These are phyloP conservation scores for Neonectria hederae DNA, from an alignment of 2,329 filamentous ascomycete genomes.

Conservation along the genomic window DNA sequence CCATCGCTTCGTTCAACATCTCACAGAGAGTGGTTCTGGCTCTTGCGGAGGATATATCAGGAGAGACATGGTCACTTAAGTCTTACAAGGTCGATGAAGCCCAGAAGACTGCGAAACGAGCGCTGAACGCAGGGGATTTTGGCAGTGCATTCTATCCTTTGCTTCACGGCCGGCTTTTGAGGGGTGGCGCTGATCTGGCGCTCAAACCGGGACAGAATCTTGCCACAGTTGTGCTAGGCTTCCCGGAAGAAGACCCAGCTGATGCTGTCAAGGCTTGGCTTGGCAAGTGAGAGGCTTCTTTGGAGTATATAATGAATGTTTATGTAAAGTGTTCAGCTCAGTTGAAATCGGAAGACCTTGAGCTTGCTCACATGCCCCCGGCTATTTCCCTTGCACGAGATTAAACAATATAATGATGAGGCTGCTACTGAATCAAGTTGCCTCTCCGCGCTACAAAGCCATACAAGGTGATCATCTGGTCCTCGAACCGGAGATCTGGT, in stretches of 20 bases:
- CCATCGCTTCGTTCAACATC: slow-evolving; percentile 15
- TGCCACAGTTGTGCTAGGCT: background rate
- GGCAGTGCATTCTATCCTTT: slow-evolving; percentile 10
- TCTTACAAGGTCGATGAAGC: slow-evolving; percentile 7
- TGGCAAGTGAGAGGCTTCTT: no score
- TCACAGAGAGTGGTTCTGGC: slow-evolving; percentile 9
- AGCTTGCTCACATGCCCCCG: background rate
- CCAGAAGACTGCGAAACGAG: slow-evolving; percentile 3
- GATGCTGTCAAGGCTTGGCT: slow-evolving; percentile 10
- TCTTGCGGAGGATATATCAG: background rate
- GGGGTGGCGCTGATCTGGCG: slow-evolving; percentile 7
- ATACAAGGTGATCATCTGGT: background rate
- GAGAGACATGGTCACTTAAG: slow-evolving; percentile 5
- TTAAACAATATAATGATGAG: background rate
- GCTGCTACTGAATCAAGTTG: background rate
- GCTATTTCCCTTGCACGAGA: background rate
- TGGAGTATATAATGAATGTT: no score
- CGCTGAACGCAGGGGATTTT: slow-evolving; percentile 1
- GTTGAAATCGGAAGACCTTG: background rate
- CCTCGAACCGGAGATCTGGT: background rate
- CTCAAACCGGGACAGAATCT: slow-evolving; percentile 3
- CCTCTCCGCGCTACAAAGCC: background rate
- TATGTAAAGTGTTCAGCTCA: background rate
- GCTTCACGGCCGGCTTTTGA: slow-evolving; percentile 4
- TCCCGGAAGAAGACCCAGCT: slow-evolving; percentile 1